Conservation (phyloP, 495 filamentous ascomycete species). For the Chaetomium cochliodes region DNA sequence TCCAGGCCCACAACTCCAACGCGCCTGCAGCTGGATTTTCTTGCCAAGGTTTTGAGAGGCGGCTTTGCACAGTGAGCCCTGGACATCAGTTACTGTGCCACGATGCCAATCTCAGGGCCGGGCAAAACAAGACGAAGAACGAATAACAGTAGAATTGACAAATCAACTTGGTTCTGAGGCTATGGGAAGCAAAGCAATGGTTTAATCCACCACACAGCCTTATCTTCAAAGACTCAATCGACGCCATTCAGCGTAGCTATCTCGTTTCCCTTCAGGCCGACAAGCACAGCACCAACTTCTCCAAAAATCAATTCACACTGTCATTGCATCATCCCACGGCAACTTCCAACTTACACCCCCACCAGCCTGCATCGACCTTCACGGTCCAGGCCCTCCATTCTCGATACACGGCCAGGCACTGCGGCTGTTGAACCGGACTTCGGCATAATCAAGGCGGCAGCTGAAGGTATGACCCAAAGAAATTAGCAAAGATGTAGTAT, state of each 20-base stretch:
- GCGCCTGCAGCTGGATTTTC: conserved; percentile 22
- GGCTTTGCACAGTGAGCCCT: not conserved
- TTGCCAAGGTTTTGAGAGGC: not conserved
- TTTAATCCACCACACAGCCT: no score
- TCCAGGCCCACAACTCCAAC: not conserved
- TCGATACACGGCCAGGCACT: not conserved
- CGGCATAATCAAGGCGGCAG: not conserved
- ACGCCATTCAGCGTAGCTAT: no score
- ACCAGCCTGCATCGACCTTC: conserved; percentile 4
- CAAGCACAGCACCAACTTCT: not conserved
- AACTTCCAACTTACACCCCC: conserved; percentile 1
- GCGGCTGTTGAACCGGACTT: not conserved
- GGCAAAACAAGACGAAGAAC: no score
- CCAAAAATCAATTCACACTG: conserved; percentile 20
- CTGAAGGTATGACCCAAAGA: not conserved
- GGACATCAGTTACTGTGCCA: no score
- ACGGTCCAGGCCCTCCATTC: conserved; percentile 9
- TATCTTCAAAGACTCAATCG: no score
- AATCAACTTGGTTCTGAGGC: no score
- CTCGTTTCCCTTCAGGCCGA: not conserved
- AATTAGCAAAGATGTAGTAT: not conserved
- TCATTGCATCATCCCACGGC: conserved; percentile 15
- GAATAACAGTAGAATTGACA: no score
- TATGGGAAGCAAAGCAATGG: no score
- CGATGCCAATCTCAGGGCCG: no score